Base-by-base conservation (phyloP, 805 yeast species). In the Myxozyma udenii region DNA sequence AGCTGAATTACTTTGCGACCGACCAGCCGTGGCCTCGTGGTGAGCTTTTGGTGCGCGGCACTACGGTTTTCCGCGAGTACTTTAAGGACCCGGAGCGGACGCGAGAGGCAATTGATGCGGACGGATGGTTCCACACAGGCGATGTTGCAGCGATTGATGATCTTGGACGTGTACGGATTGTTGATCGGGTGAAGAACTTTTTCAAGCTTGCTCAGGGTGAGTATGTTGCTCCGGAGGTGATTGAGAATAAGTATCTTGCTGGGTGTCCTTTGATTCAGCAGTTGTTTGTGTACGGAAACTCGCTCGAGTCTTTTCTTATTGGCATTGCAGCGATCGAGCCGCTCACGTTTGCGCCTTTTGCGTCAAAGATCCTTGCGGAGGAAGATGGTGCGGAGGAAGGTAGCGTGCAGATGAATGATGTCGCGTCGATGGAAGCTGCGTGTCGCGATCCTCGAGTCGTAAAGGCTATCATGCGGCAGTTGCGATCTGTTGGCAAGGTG, bases 111-210 rank as follows among this genome's bases (percentile, higher is more conserved):
- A 61, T 84, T 43, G 83, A 78, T 50, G 69, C 72, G n/a, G 64
- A 63, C 39, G 69, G 69, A n/a, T 68, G 68, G 67, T 68, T 68
- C 61, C 49, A 50, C 25, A 61, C 68, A 21, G 72, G 72, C n/a
- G 90, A 84, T 65, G 76, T 84, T 60, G 87, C 79, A 0, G 67
- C 67, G 48, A 67, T 84, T 44, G 78, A 77, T 48, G 52, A 57
- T 1, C 67, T 70, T 6, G 87, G 89, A 12, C 73, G 83, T 41
- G 64, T 85, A 14, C 72, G 69, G 46, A 80, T 85, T 50, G 75
- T 85, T 61, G 93, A 85, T 63, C 74, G 93, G 56, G 88, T 84
- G 37, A 85, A 85, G 71, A 85, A 85, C 68, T 84, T 85, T 70
- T 85, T 84, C 74, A 85, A 85, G 39, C 48, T 55, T 12, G 43